Evolutionary conservation across 1,139 yeast genomes (phyloP).

Genomic region (Sugiyamaella castrensis): DNA sequence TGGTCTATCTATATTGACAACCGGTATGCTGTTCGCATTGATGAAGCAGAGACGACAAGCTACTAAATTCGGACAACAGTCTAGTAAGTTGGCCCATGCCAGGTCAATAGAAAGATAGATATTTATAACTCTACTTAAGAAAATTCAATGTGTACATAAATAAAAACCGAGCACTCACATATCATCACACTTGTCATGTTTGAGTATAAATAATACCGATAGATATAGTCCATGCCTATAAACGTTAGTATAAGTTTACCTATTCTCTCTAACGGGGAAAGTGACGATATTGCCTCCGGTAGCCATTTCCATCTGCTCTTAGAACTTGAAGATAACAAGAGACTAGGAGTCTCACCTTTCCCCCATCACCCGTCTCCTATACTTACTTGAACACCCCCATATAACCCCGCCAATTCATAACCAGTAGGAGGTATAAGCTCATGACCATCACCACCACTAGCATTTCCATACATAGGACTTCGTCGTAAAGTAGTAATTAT

Average conservation of each 20-base stretch:
- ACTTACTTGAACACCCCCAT: conserved; percentile 53
- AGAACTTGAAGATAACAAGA: no score
- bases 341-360: no score
- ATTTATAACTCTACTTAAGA: not conserved
- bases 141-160: conserved; percentile 10
- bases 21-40: conserved; percentile 60
- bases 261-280: no score
- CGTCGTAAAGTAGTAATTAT: conserved; percentile 48
- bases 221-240: conserved; percentile 62
- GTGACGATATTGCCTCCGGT: no score
- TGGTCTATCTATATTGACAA: conserved; percentile 70
- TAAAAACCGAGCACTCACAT: conserved; percentile 3
- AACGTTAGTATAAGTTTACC: conserved; percentile 1
- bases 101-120: conserved; percentile 9
- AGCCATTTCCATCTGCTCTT: no score
- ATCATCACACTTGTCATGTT: not conserved
- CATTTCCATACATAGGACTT: conserved; percentile 55
- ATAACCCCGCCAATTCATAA: conserved; percentile 58
- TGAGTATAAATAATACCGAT: conserved; percentile 56
- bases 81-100: conserved; percentile 32
- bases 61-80: conserved; percentile 10
- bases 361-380: conserved; percentile 12
- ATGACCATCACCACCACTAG: conserved; percentile 64
- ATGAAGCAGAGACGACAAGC: conserved; percentile 34
- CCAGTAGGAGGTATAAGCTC: conserved; percentile 61